phyloP scores from a whole-genome alignment of 441 rosid species.

The Populus hybrid region DNA sequence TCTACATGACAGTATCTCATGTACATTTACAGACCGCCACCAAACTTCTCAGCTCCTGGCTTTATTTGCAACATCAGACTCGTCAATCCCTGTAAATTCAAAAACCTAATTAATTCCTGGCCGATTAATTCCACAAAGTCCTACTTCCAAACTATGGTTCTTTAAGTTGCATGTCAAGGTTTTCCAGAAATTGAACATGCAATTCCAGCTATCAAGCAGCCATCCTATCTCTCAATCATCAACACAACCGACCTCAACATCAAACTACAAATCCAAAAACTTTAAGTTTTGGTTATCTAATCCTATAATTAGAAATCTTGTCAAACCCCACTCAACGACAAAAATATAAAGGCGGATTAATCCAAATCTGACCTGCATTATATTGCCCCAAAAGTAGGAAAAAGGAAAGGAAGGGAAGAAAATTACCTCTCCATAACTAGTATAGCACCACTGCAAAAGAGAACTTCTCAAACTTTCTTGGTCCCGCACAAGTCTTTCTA shows the following conservation, averaged over 20 bases:
- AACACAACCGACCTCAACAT: neutral
- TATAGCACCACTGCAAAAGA: constrained; percentile 97
- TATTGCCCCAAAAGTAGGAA: neutral
- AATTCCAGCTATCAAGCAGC: neutral
- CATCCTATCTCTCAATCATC: constrained; percentile 4
- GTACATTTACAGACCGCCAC: neutral
- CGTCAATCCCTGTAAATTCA: neutral
- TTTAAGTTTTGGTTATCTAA: neutral
- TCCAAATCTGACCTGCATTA: neutral
- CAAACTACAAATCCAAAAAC: neutral
- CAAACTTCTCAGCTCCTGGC: neutral
- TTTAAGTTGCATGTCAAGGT: neutral
- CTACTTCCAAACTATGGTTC: neutral
- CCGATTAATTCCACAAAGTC: neutral
- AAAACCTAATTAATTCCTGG: neutral
- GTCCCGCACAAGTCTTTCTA: constrained; percentile 70
- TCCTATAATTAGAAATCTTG: neutral
- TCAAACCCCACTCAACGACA: neutral
- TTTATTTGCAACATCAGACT: neutral
- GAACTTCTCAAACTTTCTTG: constrained; percentile 83
- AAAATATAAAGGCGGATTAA: neutral
- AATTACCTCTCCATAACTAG: constrained; percentile 93
- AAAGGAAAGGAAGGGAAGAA: neutral
- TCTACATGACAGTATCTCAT: neutral
- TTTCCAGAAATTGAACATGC: neutral